Evolutionary conservation across 441 rosid species (phyloP), one percentile per base, ranked within the genome.

Genomic region (Adansonia gregorii): DNA sequence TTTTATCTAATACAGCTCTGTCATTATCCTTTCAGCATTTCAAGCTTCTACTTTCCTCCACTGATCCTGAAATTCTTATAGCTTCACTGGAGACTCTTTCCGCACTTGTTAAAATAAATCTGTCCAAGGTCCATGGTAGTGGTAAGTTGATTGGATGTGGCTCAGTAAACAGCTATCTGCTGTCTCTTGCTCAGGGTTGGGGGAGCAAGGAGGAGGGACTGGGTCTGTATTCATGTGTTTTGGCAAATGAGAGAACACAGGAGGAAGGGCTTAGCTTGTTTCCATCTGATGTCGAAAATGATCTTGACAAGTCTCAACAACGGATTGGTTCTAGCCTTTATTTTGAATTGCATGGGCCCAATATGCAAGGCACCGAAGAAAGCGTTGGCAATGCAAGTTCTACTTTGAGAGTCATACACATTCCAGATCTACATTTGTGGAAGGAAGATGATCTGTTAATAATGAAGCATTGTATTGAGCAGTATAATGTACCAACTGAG

Each of bases 131-230:
- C 79, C 98, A 94, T 82, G 97, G 95, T 70, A 88, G 90, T 59
- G 95, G 95, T 61, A 96, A 94, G 83, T 84, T 92, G 85, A 85
- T 93, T 83, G 95, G 96, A 71, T 96, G 98, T 86, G 98, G 94
- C 75, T 83, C 93, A 10, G 93, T 96, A 6, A 96, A 92, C 73
- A 87, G 98, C 85, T 88, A 86, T 86, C 94, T 96, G 48, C 86
- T 96, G 73, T 92, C 98, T 74, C 85, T 96, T 74, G 98, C 97
- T 72, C 99, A 96, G 78, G 99, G 99, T 15, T 96, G 99, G 99
- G 98, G 99, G 77, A 96, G 97, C 87, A 96, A 96, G 86, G 99
- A 94, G 84, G 99, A 96, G 82, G 99, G 99, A 24, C 79, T 94
- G 87, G 98, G 98, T 75, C 87, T 96, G 81, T 94, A 93, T 85